A percentile compares a stretch with the other conserved stretches of the same genome.
phyloP scores from a whole-genome alignment of 495 filamentous ascomycete genomes.

The Aspergillus olivimuriae region DNA sequence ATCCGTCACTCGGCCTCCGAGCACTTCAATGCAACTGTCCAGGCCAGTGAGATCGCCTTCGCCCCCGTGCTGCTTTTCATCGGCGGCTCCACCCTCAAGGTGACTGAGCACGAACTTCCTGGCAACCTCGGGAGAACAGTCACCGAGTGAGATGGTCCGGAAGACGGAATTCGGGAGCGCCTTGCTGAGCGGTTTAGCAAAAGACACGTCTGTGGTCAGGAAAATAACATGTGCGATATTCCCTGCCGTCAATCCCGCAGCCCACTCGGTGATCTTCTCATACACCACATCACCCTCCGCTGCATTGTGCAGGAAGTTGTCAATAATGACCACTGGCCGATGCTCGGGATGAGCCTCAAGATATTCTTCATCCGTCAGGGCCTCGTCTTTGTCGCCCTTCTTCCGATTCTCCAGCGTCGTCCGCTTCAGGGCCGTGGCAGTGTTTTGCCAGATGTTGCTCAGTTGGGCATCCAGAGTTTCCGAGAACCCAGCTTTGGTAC shows the following conservation, averaged over 20 bases:
- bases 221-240: constrained; percentile 96
- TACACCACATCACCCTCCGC: constrained; percentile 70
- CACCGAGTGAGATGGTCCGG: constrained; percentile 74
- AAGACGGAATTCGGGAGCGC: constrained; percentile 88
- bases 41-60: constrained; percentile 53
- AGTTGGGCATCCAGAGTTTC: constrained; percentile 91
- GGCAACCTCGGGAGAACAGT: constrained; percentile 78
- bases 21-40: constrained; percentile 70
- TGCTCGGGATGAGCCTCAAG: constrained; percentile 84
- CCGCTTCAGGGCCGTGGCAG: constrained; percentile 69
- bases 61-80: constrained; percentile 26
- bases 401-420: constrained; percentile 63
- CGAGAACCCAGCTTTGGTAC: constrained; percentile 89
- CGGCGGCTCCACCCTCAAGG: constrained; percentile 47
- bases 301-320: constrained; percentile 85
- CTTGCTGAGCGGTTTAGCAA: constrained; percentile 79
- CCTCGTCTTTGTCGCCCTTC: constrained; percentile 67
- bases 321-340: constrained; percentile 81
- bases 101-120: constrained; percentile 87
- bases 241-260: constrained; percentile 74
- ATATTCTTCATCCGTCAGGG: constrained; percentile 77
- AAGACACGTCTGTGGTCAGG: constrained; percentile 87
- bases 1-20: constrained; percentile 89
- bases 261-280: constrained; percentile 89
- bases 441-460: constrained; percentile 85